phyloP scores from a whole-genome alignment of 352 stramenopile genomes.

The Phytophthora boehmeriae region DNA sequence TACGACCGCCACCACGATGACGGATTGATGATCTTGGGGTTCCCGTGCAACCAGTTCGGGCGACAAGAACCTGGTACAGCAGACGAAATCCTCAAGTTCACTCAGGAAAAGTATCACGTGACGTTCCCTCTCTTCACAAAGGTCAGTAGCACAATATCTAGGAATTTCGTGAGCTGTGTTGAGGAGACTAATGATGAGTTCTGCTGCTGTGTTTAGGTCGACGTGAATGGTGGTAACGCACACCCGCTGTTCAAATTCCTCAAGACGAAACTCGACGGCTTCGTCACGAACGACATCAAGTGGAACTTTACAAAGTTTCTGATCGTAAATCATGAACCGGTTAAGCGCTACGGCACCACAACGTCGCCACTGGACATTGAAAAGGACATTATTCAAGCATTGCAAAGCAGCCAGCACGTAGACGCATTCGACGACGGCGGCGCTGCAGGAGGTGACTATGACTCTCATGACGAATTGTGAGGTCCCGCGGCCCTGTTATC shows the following conservation, averaged over 20 bases:
- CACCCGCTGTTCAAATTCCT: conserved; percentile 93
- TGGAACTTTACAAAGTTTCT: conserved; percentile 93
- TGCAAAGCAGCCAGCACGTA: conserved; percentile 37
- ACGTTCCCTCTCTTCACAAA: conserved; percentile 90
- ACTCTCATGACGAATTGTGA: conserved; percentile 37
- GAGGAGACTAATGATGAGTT: not conserved
- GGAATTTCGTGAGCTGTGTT: not conserved
- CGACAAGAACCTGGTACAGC: conserved; percentile 84
- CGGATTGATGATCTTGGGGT: conserved; percentile 90
- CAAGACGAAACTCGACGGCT: conserved; percentile 69
- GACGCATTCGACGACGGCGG: conserved; percentile 35
- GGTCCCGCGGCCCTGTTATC: not conserved
- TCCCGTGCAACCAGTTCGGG: conserved; percentile 97
- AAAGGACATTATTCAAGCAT: conserved; percentile 58
- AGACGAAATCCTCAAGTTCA: conserved; percentile 80
- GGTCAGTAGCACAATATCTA: conserved; percentile 41
- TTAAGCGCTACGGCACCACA: conserved; percentile 71
- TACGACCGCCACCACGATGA: conserved; percentile 77
- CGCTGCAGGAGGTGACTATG: conserved; percentile 31
- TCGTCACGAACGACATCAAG: conserved; percentile 80
- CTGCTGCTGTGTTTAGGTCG: conserved; percentile 63
- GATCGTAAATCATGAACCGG: conserved; percentile 70
- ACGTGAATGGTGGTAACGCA: conserved; percentile 93
- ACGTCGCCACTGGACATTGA: conserved; percentile 75
- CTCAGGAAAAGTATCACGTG: conserved; percentile 70